Evolutionary conservation across 208 protist species (phyloP).

Genomic region (Acanthamoeba quina): DNA sequence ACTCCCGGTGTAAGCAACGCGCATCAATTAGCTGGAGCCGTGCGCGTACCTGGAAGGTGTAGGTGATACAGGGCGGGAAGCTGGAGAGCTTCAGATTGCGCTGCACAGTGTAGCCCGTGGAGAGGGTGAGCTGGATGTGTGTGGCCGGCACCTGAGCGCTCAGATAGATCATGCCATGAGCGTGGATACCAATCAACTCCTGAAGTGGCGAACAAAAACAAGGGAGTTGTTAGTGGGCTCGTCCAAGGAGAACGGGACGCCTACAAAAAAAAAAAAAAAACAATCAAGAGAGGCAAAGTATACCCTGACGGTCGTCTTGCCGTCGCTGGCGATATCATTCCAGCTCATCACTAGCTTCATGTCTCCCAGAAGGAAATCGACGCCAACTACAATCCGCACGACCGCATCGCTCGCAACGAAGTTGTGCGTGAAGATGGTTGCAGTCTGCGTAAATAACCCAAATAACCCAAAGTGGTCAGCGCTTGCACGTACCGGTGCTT

Average conservation of each 20-base stretch:
- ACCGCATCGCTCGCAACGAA: neutral
- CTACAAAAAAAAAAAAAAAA: neutral
- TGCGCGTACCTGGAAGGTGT: conserved; percentile 60
- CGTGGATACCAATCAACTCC: conserved; percentile 29
- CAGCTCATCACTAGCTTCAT: conserved; percentile 48
- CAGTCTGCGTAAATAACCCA: neutral
- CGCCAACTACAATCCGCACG: conserved; percentile 16
- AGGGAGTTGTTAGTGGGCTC: neutral
- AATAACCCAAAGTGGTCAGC: no score
- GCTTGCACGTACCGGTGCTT: no score
- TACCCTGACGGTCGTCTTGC: neutral
- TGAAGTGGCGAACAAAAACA: neutral
- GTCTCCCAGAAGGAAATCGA: conserved; percentile 65
- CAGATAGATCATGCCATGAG: conserved; percentile 51
- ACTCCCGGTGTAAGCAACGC: no score
- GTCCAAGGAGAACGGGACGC: no score
- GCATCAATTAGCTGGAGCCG: neutral
- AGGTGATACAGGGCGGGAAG: conserved; percentile 44
- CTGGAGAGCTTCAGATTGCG: neutral
- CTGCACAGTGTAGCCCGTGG: neutral
- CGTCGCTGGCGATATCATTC: neutral
- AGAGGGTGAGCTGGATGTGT: neutral
- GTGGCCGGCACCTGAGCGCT: neutral
- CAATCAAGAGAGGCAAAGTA: neutral
- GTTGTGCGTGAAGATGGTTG: neutral